Conservation (phyloP, 1,139 yeast genomes). For the Saccharomyces hybrid region DNA sequence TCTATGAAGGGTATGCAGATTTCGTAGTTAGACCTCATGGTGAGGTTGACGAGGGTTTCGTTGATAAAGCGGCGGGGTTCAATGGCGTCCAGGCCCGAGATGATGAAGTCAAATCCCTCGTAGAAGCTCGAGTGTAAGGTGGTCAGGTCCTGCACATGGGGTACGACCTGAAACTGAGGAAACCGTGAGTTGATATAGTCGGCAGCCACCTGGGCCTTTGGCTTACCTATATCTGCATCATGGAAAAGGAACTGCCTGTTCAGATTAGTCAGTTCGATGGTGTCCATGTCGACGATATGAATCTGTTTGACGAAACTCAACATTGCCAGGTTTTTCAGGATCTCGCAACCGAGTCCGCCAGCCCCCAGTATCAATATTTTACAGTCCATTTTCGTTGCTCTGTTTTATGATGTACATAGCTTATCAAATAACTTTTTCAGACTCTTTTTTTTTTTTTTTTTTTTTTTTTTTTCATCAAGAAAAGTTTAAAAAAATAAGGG, state of each 20-base stretch:
- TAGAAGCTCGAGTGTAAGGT: slow-evolving; percentile 62
- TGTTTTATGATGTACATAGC: neutral
- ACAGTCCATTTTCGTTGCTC: slow-evolving; percentile 10
- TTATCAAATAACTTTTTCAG: neutral
- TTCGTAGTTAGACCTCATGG: slow-evolving; percentile 45
- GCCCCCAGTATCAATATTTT: slow-evolving; percentile 68
- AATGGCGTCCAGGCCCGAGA: slow-evolving; percentile 85
- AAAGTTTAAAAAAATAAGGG: no score
- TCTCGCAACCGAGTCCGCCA: slow-evolving; percentile 95
- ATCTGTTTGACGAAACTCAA: slow-evolving; percentile 61
- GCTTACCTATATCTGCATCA: slow-evolving; percentile 61
- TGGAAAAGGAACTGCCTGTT: slow-evolving; percentile 87
- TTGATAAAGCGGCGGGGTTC: slow-evolving; percentile 93
- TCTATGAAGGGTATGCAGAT: slow-evolving; percentile 75
- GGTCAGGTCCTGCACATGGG: slow-evolving; percentile 64
- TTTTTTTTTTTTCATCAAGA: neutral
- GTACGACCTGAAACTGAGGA: slow-evolving; percentile 36
- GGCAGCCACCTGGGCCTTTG: slow-evolving; percentile 81
- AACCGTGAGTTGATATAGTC: slow-evolving; percentile 38
- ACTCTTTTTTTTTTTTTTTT: neutral
- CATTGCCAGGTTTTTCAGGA: slow-evolving; percentile 73
- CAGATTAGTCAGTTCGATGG: slow-evolving; percentile 81
- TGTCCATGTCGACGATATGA: slow-evolving; percentile 90
- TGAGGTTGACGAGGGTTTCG: slow-evolving; percentile 59
- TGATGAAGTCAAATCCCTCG: slow-evolving; percentile 61